Percentiles rank a stretch among this genome's conserved stretches.
These are phyloP conservation scores for Cenchrus fungigraminus DNA, from an alignment of 176 grass and related monocot genomes.

Conservation along the genomic window DNA sequence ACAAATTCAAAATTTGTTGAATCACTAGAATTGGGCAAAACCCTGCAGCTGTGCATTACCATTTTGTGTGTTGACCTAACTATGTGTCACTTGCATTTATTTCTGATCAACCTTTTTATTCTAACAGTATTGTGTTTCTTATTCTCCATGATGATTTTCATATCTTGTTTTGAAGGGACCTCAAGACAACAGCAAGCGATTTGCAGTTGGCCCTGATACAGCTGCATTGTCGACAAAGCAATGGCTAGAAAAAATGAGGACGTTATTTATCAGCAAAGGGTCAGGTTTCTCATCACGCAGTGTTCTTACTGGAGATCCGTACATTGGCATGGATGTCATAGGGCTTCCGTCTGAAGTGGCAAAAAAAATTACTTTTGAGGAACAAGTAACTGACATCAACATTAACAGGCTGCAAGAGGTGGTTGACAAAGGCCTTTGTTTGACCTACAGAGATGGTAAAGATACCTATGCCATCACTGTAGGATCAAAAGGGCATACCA, in stretches of 20 bases:
- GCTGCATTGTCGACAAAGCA: slow-evolving; percentile 73
- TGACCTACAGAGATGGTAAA: slow-evolving; percentile 86
- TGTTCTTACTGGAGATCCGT: slow-evolving; percentile 89
- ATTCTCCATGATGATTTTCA: slow-evolving; percentile 10
- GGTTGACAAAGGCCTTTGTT: slow-evolving; percentile 77
- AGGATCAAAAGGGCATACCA: slow-evolving; percentile 82
- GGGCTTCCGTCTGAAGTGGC: slow-evolving; percentile 92
- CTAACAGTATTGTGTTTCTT: slow-evolving; percentile 13
- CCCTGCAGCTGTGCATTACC: background rate
- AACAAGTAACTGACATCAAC: slow-evolving; percentile 77
- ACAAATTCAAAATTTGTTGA: background rate
- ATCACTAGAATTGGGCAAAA: slow-evolving; percentile 7
- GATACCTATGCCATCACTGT: slow-evolving; percentile 81
- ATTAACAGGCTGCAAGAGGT: slow-evolving; percentile 74
- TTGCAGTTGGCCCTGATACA: slow-evolving; percentile 57
- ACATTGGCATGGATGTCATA: slow-evolving; percentile 79
- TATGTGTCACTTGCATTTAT: slow-evolving; percentile 19
- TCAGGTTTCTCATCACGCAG: slow-evolving; percentile 95
- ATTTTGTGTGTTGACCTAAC: background rate
- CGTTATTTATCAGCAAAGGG: slow-evolving; percentile 87
- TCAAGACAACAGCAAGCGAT: slow-evolving; percentile 73
- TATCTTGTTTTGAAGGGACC: slow-evolving; percentile 66
- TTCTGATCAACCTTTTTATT: slow-evolving; percentile 23
- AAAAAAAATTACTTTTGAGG: slow-evolving; percentile 89
- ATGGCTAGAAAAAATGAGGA: slow-evolving; percentile 93